These are phyloP conservation scores for Tetracentron sinense DNA, from an alignment of 164 flowering plant genomes.

Conservation along the genomic window DNA sequence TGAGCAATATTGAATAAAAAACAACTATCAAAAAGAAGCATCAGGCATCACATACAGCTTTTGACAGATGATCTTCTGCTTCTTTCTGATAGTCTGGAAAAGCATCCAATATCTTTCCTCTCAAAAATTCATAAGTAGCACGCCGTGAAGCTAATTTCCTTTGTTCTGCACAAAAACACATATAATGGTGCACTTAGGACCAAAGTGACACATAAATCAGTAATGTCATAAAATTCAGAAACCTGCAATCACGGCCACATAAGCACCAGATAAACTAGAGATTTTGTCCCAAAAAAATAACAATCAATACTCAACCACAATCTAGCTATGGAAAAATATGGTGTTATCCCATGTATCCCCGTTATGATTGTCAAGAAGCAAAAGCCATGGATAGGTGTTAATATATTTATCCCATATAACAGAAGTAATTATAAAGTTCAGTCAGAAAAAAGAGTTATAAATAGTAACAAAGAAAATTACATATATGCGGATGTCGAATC, in stretches of 20 bases:
- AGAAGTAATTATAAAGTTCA: no score
- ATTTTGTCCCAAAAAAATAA: no score
- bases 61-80: conserved; percentile 94
- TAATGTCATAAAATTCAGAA: background rate
- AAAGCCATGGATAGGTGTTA: no score
- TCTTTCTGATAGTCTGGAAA: conserved; percentile 73
- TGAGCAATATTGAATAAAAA: conserved; percentile 5
- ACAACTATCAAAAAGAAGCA: conserved; percentile 8
- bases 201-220: background rate
- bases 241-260: background rate
- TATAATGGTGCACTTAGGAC: background rate
- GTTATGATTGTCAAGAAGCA: no score
- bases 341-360: no score
- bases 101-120: conserved; percentile 80
- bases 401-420: no score
- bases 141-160: conserved; percentile 60
- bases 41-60: conserved; percentile 62
- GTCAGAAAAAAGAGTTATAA: no score
- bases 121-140: conserved; percentile 66
- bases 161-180: conserved; percentile 40
- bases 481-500: no score
- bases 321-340: no score
- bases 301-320: no score
- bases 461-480: no score
- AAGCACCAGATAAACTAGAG: background rate